phyloP scores from a whole-genome alignment of 352 stramenopile genomes.

The Phytophthora agathidicida region DNA sequence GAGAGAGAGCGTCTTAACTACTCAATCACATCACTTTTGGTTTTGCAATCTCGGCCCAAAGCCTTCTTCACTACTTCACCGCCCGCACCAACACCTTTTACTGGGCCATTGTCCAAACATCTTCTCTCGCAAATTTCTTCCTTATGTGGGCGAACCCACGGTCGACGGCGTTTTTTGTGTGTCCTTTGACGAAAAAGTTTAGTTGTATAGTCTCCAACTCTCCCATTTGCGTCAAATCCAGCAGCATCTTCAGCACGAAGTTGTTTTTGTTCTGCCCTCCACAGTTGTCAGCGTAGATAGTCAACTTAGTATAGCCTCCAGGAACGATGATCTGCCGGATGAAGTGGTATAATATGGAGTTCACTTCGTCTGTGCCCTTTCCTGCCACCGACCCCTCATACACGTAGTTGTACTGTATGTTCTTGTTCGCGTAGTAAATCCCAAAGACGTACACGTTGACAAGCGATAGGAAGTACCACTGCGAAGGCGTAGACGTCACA shows the following conservation, averaged over 20 bases:
- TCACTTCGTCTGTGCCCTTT: conserved; percentile 18
- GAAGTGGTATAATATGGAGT: conserved; percentile 16
- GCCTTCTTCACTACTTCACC: too few species aligned
- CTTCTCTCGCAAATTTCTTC: background rate
- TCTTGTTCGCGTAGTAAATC: conserved; percentile 15
- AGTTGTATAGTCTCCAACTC: background rate
- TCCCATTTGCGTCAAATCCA: background rate
- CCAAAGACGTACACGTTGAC: conserved; percentile 20
- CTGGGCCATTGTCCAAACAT: too few species aligned
- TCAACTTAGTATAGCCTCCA: background rate
- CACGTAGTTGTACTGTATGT: conserved; percentile 18
- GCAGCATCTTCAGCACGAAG: too few species aligned
- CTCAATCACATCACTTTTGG: too few species aligned
- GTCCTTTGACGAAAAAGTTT: background rate
- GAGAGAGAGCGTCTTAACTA: too few species aligned
- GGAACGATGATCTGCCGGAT: background rate
- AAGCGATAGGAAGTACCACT: conserved; percentile 27
- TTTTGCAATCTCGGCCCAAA: too few species aligned
- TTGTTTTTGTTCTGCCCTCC: conserved; percentile 20
- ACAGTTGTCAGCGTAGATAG: conserved; percentile 21
- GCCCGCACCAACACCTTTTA: too few species aligned
- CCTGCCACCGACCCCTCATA: conserved; percentile 9
- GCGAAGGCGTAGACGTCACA: conserved; percentile 3
- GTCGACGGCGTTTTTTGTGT: conserved; percentile 7
- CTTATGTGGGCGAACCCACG: conserved; percentile 4